These are phyloP conservation scores for Cystoisospora suis DNA, from an alignment of 169 alveolate species.

Conservation along the genomic window DNA sequence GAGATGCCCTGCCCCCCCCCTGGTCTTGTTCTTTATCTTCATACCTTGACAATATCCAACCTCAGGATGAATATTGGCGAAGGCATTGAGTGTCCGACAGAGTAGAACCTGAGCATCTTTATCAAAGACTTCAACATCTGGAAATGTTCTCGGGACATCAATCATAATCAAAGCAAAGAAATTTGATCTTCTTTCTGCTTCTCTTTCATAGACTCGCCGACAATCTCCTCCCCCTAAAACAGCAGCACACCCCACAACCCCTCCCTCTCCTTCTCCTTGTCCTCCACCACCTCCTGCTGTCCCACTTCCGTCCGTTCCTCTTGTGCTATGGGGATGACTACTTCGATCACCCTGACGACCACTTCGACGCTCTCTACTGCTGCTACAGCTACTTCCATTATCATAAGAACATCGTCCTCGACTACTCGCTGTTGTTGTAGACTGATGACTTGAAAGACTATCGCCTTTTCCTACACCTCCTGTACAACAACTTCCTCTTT, in stretches of 20 bases:
- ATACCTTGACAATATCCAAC: constrained; percentile 81
- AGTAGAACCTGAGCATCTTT: constrained; percentile 38
- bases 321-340: no score
- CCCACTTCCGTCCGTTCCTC: neutral
- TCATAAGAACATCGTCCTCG: no score
- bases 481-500: no score
- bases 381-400: no score
- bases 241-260: constrained; percentile 16
- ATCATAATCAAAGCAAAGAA: constrained; percentile 24
- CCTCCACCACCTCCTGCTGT: neutral
- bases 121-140: constrained; percentile 30
- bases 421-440: no score
- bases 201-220: constrained; percentile 13
- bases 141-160: constrained; percentile 53
- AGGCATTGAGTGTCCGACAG: constrained; percentile 66
- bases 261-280: neutral
- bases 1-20: neutral
- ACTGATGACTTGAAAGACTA: no score
- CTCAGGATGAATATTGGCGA: constrained; percentile 76
- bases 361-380: no score
- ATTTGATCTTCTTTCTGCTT: neutral
- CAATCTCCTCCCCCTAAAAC: constrained; percentile 20
- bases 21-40: neutral
- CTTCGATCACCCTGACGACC: no score
- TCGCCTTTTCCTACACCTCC: no score